A percentile compares a stretch with the other conserved stretches of the same genome.
Conservation (phyloP, 208 protist genomes). For the Blastocrithidia nonstop region DNA sequence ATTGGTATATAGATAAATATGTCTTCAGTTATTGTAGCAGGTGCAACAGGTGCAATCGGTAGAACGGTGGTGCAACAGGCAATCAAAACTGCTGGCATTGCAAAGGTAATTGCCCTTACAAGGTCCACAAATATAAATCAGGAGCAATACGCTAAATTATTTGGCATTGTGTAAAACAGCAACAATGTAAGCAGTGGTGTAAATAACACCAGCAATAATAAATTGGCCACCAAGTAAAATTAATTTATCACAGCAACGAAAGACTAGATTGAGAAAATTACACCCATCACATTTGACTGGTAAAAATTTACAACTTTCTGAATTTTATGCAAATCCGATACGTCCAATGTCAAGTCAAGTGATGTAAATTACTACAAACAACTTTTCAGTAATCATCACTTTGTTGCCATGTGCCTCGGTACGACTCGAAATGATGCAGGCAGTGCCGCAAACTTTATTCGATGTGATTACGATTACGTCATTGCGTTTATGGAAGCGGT, state of each 20-base stretch:
- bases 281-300: conserved; percentile 42
- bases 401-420: conserved; percentile 56
- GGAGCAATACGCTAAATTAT: conserved; percentile 17
- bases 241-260: conserved; percentile 6
- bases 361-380: conserved; percentile 10
- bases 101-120: conserved; percentile 48
- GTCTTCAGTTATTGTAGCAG: conserved; percentile 52
- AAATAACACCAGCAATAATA: not conserved
- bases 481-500: conserved; percentile 45
- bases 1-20: too few species aligned
- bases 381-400: conserved; percentile 43
- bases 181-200: not conserved
- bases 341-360: not conserved
- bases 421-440: conserved; percentile 69
- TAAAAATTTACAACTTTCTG: conserved; percentile 28
- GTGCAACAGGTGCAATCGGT: conserved; percentile 57
- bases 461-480: conserved; percentile 66
- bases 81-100: conserved; percentile 15
- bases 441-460: conserved; percentile 33
- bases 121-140: conserved; percentile 7
- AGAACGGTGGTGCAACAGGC: conserved; percentile 35
- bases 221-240: not conserved
- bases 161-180: conserved; percentile 11
- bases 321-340: conserved; percentile 1
- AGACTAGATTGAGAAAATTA: conserved; percentile 18